Evolutionary conservation across 2,329 filamentous ascomycete species (phyloP), one percentile per base, ranked within the genome.

Genomic region (Diaporthe eres): DNA sequence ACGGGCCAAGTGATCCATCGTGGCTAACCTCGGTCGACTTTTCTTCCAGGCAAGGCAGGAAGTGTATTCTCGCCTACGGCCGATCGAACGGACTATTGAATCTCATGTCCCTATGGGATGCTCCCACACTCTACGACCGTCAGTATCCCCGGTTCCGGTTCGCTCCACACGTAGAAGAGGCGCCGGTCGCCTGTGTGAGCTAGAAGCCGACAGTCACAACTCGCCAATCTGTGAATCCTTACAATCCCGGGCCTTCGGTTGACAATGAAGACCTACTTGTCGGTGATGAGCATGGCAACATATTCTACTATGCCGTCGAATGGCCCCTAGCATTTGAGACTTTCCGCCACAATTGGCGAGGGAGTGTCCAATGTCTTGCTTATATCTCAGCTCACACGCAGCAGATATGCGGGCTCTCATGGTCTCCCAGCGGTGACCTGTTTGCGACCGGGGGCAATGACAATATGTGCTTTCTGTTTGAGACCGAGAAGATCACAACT

Each of bases 361-460:
- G 96, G 19, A 89, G 92, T 47, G 92, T 98, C 86, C 94, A 90
- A 2, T 87, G 98, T 34, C 86, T 98, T 71, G 93, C 94, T 31
- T 92, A 92, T 78, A 93, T 98, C 79, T 89, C 89, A 44, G 91
- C 95, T 10, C 96, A 98, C 82, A 91, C 89, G 1, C 95, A 98
- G 84, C 96, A 98, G 81, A 93, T 99, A 73, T 99, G 97, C 81
- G 96, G 96, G 1, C 87, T 99, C n/a, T 90, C 94, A 4, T 98
- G 96, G 95, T 96, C 95, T 4, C 86, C 87, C 4, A 91, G 94
- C 80, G 95, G 95, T 4, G 88, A 88, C 4, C 88, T 92, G 49
- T 96, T 99, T 82, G 95, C 95, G 19, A 95, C 94, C 6, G 96
- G 97, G 9, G 95, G 94, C 34, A 98, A 99, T 81, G 97, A 99